These are phyloP conservation scores for Candida broadrunensis DNA, from an alignment of 805 yeast species.

Conservation along the genomic window DNA sequence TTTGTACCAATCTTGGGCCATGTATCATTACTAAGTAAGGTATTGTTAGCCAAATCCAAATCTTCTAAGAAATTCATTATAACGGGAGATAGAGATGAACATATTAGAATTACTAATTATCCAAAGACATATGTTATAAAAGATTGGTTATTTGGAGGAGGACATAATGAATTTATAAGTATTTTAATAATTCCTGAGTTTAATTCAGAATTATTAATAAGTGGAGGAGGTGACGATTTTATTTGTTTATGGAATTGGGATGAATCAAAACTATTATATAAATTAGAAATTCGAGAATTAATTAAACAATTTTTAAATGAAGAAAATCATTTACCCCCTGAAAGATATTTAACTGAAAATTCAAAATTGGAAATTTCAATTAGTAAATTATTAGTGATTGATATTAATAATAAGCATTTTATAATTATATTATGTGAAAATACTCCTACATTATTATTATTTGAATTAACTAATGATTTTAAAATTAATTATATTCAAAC, in stretches of 20 bases:
- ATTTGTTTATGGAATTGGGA: conserved; percentile 80
- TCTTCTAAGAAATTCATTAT: conserved; percentile 53
- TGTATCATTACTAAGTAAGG: conserved; percentile 92
- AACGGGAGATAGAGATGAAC: conserved; percentile 95
- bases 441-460: conserved; percentile 43
- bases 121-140: conserved; percentile 79
- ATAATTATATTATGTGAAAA: conserved; percentile 51
- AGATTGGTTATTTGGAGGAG: conserved; percentile 73
- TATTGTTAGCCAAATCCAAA: conserved; percentile 37
- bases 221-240: conserved; percentile 90
- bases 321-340: conserved; percentile 62
- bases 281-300: conserved; percentile 45
- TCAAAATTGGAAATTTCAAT: conserved; percentile 56
- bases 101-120: conserved; percentile 76
- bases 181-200: conserved; percentile 55
- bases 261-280: conserved; percentile 41
- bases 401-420: conserved; percentile 9
- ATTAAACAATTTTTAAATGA: conserved; percentile 45
- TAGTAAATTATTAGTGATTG: conserved; percentile 13
- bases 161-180: conserved; percentile 77
- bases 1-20: conserved; percentile 83
- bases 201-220: conserved; percentile 51
- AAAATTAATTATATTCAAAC: conserved; percentile 27
- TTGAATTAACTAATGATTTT: conserved; percentile 25
- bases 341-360: conserved; percentile 51